A percentile compares a stretch with the other conserved stretches of the same genome.
Evolutionary conservation across 1,284 basidiomycete genomes (phyloP).

Genomic region (Tilletia caries): DNA sequence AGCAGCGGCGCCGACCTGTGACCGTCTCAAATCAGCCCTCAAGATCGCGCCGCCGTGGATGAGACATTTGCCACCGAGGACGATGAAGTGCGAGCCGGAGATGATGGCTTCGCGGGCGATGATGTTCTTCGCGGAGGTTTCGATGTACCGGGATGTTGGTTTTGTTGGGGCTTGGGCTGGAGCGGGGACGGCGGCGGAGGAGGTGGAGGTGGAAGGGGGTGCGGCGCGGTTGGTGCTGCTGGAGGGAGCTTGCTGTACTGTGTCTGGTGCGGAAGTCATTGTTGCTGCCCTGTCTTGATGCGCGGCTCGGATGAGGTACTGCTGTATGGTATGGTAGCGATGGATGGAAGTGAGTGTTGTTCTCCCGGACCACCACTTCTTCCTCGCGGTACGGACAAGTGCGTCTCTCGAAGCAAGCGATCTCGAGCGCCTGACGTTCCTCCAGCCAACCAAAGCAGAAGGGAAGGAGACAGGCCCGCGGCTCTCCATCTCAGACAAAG

Average conservation of each 20-base stretch:
- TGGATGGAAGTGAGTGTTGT: too few relatives aligned
- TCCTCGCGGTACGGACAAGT: not conserved
- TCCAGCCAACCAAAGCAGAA: too few relatives aligned
- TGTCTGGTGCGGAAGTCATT: not conserved
- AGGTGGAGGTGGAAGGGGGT: too few relatives aligned
- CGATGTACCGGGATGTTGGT: conserved; percentile 7
- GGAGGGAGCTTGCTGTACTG: too few relatives aligned
- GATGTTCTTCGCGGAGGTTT: conserved; percentile 62
- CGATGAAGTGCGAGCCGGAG: conserved; percentile 90
- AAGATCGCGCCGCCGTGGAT: conserved; percentile 84
- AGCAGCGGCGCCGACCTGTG: too few relatives aligned
- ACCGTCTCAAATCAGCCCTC: conserved; percentile 70
- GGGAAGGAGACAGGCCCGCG: too few relatives aligned
- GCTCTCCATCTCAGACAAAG: too few relatives aligned
- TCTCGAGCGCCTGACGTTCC: too few relatives aligned
- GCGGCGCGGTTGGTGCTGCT: not conserved
- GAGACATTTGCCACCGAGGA: conserved; percentile 93
- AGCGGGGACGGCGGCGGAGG: too few relatives aligned
- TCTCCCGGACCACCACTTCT: not conserved
- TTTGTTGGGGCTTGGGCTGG: not conserved
- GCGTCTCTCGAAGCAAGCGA: too few relatives aligned
- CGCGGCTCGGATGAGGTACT: not conserved
- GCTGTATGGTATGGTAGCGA: not conserved
- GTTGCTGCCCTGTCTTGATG: not conserved
- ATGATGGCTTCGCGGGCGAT: conserved; percentile 91